These are phyloP conservation scores for Taphrina sp. DNA, from an alignment of 1,139 yeast genomes.

Conservation along the genomic window DNA sequence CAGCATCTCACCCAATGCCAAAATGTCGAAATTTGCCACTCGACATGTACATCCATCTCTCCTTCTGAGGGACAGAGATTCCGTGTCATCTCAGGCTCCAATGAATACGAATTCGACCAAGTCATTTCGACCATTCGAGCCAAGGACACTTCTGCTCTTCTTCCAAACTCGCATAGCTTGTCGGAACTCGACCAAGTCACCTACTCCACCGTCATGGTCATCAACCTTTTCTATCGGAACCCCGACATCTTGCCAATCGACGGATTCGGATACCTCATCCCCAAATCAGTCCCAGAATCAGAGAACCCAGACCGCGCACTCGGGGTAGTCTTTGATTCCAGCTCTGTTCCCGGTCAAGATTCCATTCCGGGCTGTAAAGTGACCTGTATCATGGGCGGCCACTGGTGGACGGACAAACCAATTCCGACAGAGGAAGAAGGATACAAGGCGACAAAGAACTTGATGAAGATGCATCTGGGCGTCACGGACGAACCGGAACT, in stretches of 20 bases:
- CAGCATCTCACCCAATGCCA: constrained; percentile 1
- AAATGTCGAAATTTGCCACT: constrained; percentile 3
- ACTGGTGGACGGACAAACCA: constrained; percentile 50
- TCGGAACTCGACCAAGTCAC: constrained; percentile 42
- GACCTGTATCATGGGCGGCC: constrained; percentile 91
- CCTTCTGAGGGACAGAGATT: constrained; percentile 6
- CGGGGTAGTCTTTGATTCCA: constrained; percentile 90
- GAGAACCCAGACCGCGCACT: constrained; percentile 61
- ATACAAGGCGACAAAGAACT: constrained; percentile 50
- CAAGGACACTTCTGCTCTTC: constrained; percentile 27
- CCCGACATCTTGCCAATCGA: constrained; percentile 41
- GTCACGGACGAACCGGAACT: constrained; percentile 39
- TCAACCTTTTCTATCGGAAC: constrained; percentile 58
- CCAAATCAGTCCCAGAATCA: constrained; percentile 49
- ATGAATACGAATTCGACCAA: constrained; percentile 23
- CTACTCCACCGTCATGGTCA: constrained; percentile 59
- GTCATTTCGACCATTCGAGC: constrained; percentile 37
- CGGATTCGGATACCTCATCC: constrained; percentile 90
- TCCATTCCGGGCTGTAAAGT: constrained; percentile 56
- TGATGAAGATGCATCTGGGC: constrained; percentile 50
- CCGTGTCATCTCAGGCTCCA: too few species aligned
- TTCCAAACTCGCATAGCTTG: constrained; percentile 13
- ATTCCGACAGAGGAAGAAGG: constrained; percentile 53
- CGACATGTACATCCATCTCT: not conserved
- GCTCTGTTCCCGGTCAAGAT: constrained; percentile 47